A percentile compares a stretch with the other conserved stretches of the same genome.
phyloP scores from a whole-genome alignment of 768 basidiomycete species.

The Phanerodontia chrysosporium region DNA sequence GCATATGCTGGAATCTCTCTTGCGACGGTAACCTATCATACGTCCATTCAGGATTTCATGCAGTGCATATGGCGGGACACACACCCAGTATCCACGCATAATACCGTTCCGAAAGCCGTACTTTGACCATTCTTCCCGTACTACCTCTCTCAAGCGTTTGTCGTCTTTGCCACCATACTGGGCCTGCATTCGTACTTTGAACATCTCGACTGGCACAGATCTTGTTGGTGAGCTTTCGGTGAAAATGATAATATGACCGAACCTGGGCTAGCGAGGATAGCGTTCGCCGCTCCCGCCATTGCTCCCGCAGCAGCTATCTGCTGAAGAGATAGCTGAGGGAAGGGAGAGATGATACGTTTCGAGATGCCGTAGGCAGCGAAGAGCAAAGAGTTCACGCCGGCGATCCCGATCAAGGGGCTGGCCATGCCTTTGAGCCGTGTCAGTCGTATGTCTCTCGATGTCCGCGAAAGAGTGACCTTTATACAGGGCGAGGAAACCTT shows the following conservation, averaged over 20 bases:
- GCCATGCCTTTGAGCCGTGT: slow-evolving; percentile 64
- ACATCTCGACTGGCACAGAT: slow-evolving; percentile 80
- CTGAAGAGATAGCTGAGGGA: slow-evolving; percentile 71
- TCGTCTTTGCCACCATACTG: slow-evolving; percentile 84
- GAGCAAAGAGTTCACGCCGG: slow-evolving; percentile 92
- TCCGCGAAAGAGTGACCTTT: slow-evolving; percentile 57
- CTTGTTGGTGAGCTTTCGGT: background rate
- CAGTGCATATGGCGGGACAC: slow-evolving; percentile 10
- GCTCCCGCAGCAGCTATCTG: slow-evolving; percentile 83
- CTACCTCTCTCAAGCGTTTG: slow-evolving; percentile 68
- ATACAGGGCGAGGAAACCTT: slow-evolving; percentile 91
- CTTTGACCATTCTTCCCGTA: slow-evolving; percentile 78
- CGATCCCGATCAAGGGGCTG: slow-evolving; percentile 87
- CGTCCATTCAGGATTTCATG: background rate
- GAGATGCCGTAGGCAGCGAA: slow-evolving; percentile 89
- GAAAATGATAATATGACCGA: slow-evolving; percentile 10
- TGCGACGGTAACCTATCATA: slow-evolving; percentile 72
- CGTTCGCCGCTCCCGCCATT: slow-evolving; percentile 90
- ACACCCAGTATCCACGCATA: slow-evolving; percentile 96
- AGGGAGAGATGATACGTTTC: slow-evolving; percentile 82
- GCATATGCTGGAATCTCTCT: slow-evolving; percentile 97
- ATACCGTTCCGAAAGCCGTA: slow-evolving; percentile 86
- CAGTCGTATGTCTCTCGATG: background rate
- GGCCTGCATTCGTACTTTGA: slow-evolving; percentile 97
- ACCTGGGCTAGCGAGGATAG: slow-evolving; percentile 90